Conservation (phyloP, 768 basidiomycete genomes). For the Coprinopsis cinerea region DNA sequence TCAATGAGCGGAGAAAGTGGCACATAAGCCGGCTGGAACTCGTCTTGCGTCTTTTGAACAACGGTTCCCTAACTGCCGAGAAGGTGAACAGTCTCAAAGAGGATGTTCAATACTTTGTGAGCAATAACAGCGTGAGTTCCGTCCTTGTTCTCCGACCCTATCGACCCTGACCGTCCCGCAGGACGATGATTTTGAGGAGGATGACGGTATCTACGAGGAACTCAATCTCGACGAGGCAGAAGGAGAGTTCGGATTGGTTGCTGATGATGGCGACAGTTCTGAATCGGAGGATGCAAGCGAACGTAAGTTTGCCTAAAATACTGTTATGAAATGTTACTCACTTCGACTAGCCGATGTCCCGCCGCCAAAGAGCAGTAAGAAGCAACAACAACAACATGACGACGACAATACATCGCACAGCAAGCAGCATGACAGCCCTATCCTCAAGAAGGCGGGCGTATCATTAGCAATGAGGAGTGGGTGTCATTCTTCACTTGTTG, state of each 20-base stretch:
- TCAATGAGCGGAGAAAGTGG: slow-evolving; percentile 95
- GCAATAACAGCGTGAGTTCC: slow-evolving; percentile 80
- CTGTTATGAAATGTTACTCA: neutral
- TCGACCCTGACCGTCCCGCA: slow-evolving; percentile 32
- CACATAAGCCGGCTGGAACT: slow-evolving; percentile 91
- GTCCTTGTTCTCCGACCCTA: neutral
- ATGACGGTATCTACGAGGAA: slow-evolving; percentile 96
- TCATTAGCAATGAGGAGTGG: slow-evolving; percentile 66
- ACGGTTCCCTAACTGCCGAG: slow-evolving; percentile 82
- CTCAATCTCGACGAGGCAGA: slow-evolving; percentile 97
- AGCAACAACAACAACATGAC: slow-evolving; percentile 59
- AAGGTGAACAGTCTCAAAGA: slow-evolving; percentile 81
- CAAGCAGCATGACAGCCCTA: slow-evolving; percentile 74
- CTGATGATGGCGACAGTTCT: slow-evolving; percentile 75
- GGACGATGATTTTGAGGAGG: slow-evolving; percentile 98
- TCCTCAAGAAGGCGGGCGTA: slow-evolving; percentile 69
- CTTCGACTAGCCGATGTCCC: neutral
- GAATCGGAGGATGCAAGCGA: slow-evolving; percentile 72
- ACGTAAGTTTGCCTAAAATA: slow-evolving; percentile 37
- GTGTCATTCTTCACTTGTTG: slow-evolving; percentile 23
- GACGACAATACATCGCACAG: slow-evolving; percentile 71
- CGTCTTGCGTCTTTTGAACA: slow-evolving; percentile 88
- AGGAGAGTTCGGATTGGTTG: slow-evolving; percentile 78
- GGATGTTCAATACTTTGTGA: slow-evolving; percentile 94
- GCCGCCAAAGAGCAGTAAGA: slow-evolving; percentile 54